Evolutionary conservation across 169 alveolate species (phyloP), one percentile per base, ranked within the genome.

Genomic region (Plasmodium cynomolgi): DNA sequence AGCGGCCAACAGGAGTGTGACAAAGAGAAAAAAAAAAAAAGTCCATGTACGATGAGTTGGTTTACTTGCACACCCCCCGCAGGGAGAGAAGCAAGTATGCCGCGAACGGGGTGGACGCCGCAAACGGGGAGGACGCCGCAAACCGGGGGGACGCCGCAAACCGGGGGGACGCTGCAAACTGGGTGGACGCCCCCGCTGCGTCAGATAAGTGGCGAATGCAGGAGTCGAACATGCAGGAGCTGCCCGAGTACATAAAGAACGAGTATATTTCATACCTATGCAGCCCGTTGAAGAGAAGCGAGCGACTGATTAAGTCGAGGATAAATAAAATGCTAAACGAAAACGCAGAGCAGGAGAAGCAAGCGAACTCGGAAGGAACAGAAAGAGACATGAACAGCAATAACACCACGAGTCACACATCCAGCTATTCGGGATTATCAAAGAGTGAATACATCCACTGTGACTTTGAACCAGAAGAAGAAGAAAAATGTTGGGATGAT

Each of bases 401-500:
- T 39, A 62, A 56, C 44, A 33, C 29, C 26, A 62, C 41, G 29
- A 58, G 62, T 15, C 33, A 34, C 29, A 75, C 77, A 29, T 68
- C 77, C 3, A 68, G n/a, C 77, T 68, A 68, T 9, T 68, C 77
- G 0, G 77, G n/a, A 7, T 0, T 68, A 68, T 68, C 77, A 68
- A 68, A 7, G 37, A 68, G n/a, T 26, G 77, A 68, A 68, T 20
- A 7, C 4, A 23, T 26, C 39, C 86, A 77, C 9, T 77, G 82
- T 39, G 93, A 86, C 68, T 86, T 86, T 56, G 47, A 50, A 33
- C 93, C 93, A 0, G 93, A 86, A 77, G 93, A 86, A 34, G 93
- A 86, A 54, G 93, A 86, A 86, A 86, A 77, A 77, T 86, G 93
- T 37, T 86, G 93, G 93, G 93, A 86, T 54, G 88, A 86, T 26